These are phyloP conservation scores for Fusarium stilboides DNA, from an alignment of 2,329 filamentous ascomycete species.

Conservation along the genomic window DNA sequence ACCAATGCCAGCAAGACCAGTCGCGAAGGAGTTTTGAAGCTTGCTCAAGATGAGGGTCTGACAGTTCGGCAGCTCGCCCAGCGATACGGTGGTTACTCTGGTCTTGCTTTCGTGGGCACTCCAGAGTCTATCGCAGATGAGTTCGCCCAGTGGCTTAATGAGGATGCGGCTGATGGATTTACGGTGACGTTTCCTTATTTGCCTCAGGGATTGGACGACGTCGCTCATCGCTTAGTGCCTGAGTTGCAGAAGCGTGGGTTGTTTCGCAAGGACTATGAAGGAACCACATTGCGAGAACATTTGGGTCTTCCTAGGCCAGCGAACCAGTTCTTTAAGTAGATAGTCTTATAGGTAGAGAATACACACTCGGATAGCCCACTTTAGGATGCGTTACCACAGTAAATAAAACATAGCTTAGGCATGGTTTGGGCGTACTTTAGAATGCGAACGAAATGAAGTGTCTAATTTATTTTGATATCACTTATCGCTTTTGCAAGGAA, in stretches of 20 bases:
- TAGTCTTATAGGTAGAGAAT: too few relatives aligned
- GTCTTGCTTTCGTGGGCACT: neutral
- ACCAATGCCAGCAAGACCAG: constrained; percentile 69
- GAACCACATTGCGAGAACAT: constrained; percentile 68
- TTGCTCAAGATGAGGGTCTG: constrained; percentile 62
- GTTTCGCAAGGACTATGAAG: constrained; percentile 67
- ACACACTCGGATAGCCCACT: too few relatives aligned
- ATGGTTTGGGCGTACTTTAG: too few relatives aligned
- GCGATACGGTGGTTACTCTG: constrained; percentile 64
- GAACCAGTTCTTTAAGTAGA: constrained; percentile 54
- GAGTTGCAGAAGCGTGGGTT: constrained; percentile 66
- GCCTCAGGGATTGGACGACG: constrained; percentile 58
- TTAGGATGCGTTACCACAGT: too few relatives aligned
- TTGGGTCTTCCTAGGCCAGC: constrained; percentile 65
- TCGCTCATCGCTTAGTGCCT: constrained; percentile 62
- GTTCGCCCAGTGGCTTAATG: neutral
- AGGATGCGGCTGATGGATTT: neutral
- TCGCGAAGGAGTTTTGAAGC: constrained; percentile 60
- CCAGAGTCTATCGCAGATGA: neutral
- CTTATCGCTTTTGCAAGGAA: too few relatives aligned
- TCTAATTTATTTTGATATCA: too few relatives aligned
- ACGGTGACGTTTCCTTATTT: neutral
- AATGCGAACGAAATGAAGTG: too few relatives aligned
- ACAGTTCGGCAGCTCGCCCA: constrained; percentile 67
- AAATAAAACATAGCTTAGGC: too few relatives aligned